phyloP scores from a whole-genome alignment of 1,139 yeast species.

The Scheffersomyces illinoinensis region DNA sequence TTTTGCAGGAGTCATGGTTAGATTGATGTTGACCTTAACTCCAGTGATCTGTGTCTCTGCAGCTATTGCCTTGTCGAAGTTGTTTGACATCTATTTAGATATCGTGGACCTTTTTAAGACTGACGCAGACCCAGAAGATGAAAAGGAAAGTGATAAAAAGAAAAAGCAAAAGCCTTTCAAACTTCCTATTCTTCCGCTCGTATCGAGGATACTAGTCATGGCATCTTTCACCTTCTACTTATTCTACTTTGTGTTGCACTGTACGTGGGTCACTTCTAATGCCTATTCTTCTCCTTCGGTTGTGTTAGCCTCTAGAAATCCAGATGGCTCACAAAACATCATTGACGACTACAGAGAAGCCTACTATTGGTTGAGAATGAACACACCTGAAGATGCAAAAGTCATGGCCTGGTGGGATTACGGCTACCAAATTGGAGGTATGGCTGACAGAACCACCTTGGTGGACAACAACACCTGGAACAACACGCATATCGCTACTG shows the following conservation, averaged over 20 bases:
- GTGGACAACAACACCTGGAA: slow-evolving; percentile 99
- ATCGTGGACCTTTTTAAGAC: slow-evolving; percentile 47
- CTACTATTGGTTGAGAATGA: slow-evolving; percentile 98
- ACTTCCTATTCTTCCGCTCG: slow-evolving; percentile 36
- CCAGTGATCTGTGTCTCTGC: slow-evolving; percentile 92
- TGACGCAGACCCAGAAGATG: slow-evolving; percentile 7
- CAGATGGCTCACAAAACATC: slow-evolving; percentile 82
- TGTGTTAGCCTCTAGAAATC: slow-evolving; percentile 78
- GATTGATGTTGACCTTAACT: slow-evolving; percentile 94
- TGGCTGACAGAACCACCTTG: slow-evolving; percentile 98
- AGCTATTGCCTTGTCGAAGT: slow-evolving; percentile 81
- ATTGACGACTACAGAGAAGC: slow-evolving; percentile 99
- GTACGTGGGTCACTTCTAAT: slow-evolving; percentile 95
- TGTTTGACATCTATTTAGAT: slow-evolving; percentile 82
- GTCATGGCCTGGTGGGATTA: slow-evolving; percentile 99
- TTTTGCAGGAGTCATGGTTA: slow-evolving; percentile 99
- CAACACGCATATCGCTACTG: slow-evolving; percentile 99
- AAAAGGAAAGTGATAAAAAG: slow-evolving; percentile 10
- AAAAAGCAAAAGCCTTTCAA: slow-evolving; percentile 8
- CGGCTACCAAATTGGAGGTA: slow-evolving; percentile 99
- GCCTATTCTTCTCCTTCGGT: slow-evolving; percentile 99
- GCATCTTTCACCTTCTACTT: slow-evolving; percentile 76
- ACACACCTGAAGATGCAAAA: slow-evolving; percentile 93
- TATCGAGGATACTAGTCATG: slow-evolving; percentile 64
- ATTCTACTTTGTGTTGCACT: slow-evolving; percentile 83